A percentile compares a stretch with the other conserved stretches of the same genome.
Evolutionary conservation across 2,329 filamentous ascomycete species (phyloP).

Genomic region (Fusarium sarcochroum): DNA sequence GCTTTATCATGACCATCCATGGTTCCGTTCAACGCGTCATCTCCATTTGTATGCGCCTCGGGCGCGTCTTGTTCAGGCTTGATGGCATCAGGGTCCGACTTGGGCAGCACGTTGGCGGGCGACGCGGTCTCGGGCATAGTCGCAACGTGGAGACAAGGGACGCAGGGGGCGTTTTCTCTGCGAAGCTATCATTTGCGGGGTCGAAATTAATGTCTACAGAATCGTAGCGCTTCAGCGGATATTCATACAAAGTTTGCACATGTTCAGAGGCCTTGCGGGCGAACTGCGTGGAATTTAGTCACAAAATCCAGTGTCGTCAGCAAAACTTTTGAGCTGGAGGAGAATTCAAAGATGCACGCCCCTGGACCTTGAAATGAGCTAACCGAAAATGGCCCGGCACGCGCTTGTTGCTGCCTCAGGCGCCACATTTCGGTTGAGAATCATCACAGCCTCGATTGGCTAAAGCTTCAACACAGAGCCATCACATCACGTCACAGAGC

Average conservation of each 20-base stretch:
- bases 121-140: constrained; percentile 75
- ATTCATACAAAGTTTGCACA: constrained; percentile 66
- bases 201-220: constrained; percentile 70
- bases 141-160: constrained; percentile 59
- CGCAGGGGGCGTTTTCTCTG: constrained; percentile 66
- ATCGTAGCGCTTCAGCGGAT: constrained; percentile 61
- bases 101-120: constrained; percentile 59
- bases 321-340: constrained; percentile 62
- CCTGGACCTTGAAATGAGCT: constrained; percentile 41
- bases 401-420: constrained; percentile 54
- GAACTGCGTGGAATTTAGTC: constrained; percentile 61
- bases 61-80: constrained; percentile 47
- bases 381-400: constrained; percentile 47
- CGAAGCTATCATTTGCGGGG: constrained; percentile 70
- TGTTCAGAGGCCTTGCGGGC: constrained; percentile 65
- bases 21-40: constrained; percentile 38
- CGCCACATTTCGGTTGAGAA: constrained; percentile 44
- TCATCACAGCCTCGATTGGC: constrained; percentile 53
- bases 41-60: constrained; percentile 26
- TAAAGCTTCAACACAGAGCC: constrained; percentile 50
- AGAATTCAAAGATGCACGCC: constrained; percentile 49
- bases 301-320: constrained; percentile 62
- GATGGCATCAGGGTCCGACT: constrained; percentile 49
- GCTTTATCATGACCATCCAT: constrained; percentile 31
- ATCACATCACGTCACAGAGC: constrained; percentile 52